Conservation (phyloP, 768 basidiomycete genomes). For the Strobilomyces echinocephalus region DNA sequence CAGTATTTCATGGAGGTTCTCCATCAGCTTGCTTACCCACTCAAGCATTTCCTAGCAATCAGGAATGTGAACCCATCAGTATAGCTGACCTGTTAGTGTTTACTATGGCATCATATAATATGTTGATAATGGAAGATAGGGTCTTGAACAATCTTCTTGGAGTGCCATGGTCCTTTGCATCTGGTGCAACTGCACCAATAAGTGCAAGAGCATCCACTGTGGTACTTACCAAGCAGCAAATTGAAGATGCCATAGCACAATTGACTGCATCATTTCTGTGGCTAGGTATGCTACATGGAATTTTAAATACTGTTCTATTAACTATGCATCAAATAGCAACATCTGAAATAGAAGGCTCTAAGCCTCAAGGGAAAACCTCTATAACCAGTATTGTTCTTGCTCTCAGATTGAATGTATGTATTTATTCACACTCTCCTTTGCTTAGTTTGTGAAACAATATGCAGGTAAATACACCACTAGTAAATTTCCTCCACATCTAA, state of each 20-base stretch:
- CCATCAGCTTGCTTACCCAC: neutral
- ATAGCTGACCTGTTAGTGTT: neutral
- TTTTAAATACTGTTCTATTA: neutral
- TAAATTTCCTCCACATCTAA: neutral
- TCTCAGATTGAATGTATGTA: neutral
- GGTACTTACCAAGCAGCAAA: neutral
- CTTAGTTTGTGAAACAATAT: neutral
- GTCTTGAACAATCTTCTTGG: conserved; percentile 1
- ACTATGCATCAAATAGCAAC: neutral
- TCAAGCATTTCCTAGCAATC: neutral
- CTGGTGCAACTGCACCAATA: neutral
- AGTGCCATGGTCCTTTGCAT: neutral
- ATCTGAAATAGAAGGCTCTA: neutral
- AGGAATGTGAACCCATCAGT: neutral
- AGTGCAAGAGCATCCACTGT: neutral
- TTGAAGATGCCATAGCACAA: conserved; percentile 5
- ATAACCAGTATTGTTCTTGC: neutral
- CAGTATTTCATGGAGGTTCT: too few relatives aligned
- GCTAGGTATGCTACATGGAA: conserved; percentile 1
- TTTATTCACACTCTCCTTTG: neutral
- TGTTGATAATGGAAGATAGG: neutral
- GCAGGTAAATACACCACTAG: neutral
- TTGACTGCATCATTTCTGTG: conserved; percentile 3
- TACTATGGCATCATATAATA: neutral
- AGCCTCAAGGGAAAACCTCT: neutral